These are phyloP conservation scores for Eucalyptus curtisii DNA, from an alignment of 345 rosid species.

Conservation along the genomic window DNA sequence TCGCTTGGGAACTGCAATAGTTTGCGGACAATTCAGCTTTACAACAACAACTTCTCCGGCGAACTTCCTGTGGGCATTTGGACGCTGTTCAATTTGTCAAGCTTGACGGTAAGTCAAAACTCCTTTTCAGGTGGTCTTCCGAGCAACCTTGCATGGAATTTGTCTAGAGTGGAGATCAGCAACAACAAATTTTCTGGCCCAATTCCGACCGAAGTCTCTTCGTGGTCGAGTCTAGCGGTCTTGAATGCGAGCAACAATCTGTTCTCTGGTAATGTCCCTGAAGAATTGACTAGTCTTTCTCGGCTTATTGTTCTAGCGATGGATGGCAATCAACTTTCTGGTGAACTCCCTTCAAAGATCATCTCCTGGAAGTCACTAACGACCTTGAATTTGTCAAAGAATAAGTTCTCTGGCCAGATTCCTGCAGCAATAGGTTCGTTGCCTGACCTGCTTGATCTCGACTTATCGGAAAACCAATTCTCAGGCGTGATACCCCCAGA, in stretches of 20 bases:
- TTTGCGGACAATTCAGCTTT: conserved; percentile 51
- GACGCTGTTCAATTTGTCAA: conserved; percentile 35
- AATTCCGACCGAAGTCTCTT: conserved; percentile 35
- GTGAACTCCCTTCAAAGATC: conserved; percentile 48
- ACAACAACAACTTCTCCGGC: conserved; percentile 62
- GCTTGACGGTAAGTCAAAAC: conserved; percentile 48
- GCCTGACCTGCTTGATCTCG: conserved; percentile 34
- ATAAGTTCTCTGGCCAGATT: conserved; percentile 57
- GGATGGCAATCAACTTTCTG: conserved; percentile 52
- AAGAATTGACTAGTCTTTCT: conserved; percentile 45
- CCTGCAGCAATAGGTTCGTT: conserved; percentile 52
- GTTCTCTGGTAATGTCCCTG: conserved; percentile 51
- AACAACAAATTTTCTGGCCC: conserved; percentile 66
- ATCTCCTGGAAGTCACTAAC: conserved; percentile 50
- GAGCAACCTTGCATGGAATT: conserved; percentile 38
- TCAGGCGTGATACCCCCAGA: conserved; percentile 60
- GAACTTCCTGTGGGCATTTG: conserved; percentile 65
- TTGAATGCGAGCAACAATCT: conserved; percentile 62
- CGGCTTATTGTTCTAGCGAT: conserved; percentile 25
- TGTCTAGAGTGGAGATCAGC: conserved; percentile 56
- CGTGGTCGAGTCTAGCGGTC: conserved; percentile 43
- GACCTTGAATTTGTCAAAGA: conserved; percentile 42
- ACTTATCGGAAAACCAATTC: conserved; percentile 58
- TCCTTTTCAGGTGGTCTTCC: conserved; percentile 67
- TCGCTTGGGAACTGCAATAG: conserved; percentile 52